Evolutionary conservation across 805 yeast species (phyloP).

Genomic region (Zygoascus flipseniorum): DNA sequence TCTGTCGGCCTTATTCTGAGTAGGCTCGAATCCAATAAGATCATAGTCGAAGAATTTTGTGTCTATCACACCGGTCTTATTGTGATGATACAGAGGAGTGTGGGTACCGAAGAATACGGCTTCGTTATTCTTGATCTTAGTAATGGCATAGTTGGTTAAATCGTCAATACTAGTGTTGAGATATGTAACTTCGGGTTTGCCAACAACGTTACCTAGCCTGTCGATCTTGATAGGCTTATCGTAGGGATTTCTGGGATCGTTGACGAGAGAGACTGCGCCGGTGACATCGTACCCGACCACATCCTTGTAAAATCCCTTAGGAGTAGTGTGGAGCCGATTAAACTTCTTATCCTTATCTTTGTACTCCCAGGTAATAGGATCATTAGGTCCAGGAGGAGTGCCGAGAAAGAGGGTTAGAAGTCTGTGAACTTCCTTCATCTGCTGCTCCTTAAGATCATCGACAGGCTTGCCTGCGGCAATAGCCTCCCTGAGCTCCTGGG

Average conservation of each 20-base stretch:
- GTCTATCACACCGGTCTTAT: slow-evolving; percentile 63
- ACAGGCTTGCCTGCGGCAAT: slow-evolving; percentile 34
- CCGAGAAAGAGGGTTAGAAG: slow-evolving; percentile 64
- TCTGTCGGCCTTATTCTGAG: slow-evolving; percentile 56
- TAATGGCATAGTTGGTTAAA: slow-evolving; percentile 53
- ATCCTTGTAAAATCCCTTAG: slow-evolving; percentile 52
- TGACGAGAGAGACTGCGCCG: slow-evolving; percentile 54
- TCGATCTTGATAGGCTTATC: slow-evolving; percentile 60
- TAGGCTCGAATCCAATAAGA: slow-evolving; percentile 34
- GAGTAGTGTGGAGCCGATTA: slow-evolving; percentile 46
- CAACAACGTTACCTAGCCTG: slow-evolving; percentile 62
- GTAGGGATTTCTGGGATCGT: slow-evolving; percentile 75
- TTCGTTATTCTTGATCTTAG: slow-evolving; percentile 61
- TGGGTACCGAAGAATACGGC: slow-evolving; percentile 86
- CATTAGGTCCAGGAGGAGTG: slow-evolving; percentile 66
- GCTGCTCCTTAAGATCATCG: slow-evolving; percentile 31
- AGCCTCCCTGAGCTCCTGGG: slow-evolving; percentile 54
- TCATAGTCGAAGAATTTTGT: slow-evolving; percentile 58
- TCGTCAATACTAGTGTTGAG: slow-evolving; percentile 55
- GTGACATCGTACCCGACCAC: slow-evolving; percentile 45
- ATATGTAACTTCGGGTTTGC: slow-evolving; percentile 63
- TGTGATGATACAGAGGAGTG: slow-evolving; percentile 70
- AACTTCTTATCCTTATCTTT: slow-evolving; percentile 59
- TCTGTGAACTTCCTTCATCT: slow-evolving; percentile 57
- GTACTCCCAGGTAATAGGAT: slow-evolving; percentile 66